Conservation (phyloP, 1,284 basidiomycete genomes). For the Austropuccinia psidii region DNA sequence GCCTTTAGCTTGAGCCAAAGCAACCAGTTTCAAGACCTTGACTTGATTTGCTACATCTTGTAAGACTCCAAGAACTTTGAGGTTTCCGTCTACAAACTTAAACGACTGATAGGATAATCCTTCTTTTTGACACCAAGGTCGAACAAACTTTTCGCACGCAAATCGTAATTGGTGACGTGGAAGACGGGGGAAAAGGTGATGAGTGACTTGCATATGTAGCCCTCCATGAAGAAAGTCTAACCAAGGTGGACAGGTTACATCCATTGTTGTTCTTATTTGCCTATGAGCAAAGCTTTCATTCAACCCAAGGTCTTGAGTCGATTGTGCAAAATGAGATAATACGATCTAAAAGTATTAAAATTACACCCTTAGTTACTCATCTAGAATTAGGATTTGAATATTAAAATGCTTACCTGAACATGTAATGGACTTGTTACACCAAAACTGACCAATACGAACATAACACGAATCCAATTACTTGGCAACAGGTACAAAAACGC, state of each 20-base stretch:
- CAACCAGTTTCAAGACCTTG: constrained; percentile 64
- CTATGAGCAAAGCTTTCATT: constrained; percentile 84
- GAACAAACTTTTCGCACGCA: constrained; percentile 75
- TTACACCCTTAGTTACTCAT: constrained; percentile 43
- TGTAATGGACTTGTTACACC: constrained; percentile 73
- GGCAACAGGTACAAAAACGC: constrained; percentile 59
- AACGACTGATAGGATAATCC: constrained; percentile 83
- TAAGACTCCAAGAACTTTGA: constrained; percentile 66
- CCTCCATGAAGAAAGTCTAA: constrained; percentile 89
- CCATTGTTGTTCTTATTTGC: constrained; percentile 90
- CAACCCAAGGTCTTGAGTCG: constrained; percentile 82
- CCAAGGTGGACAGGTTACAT: constrained; percentile 76
- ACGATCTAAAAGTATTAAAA: constrained; percentile 64
- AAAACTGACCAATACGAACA: constrained; percentile 70
- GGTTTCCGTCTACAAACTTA: constrained; percentile 74
- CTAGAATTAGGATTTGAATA: neutral
- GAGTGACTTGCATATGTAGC: constrained; percentile 87
- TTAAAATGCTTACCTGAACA: constrained; percentile 55
- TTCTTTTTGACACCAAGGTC: constrained; percentile 56
- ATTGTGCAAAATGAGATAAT: constrained; percentile 93
- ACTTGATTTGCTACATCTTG: constrained; percentile 73
- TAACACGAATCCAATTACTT: constrained; percentile 58
- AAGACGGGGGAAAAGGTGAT: constrained; percentile 91
- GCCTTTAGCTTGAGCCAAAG: constrained; percentile 49
- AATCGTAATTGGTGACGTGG: constrained; percentile 85